Evolutionary conservation across 2,329 filamentous ascomycete genomes (phyloP).

Genomic region (Sclerotinia spermophila): DNA sequence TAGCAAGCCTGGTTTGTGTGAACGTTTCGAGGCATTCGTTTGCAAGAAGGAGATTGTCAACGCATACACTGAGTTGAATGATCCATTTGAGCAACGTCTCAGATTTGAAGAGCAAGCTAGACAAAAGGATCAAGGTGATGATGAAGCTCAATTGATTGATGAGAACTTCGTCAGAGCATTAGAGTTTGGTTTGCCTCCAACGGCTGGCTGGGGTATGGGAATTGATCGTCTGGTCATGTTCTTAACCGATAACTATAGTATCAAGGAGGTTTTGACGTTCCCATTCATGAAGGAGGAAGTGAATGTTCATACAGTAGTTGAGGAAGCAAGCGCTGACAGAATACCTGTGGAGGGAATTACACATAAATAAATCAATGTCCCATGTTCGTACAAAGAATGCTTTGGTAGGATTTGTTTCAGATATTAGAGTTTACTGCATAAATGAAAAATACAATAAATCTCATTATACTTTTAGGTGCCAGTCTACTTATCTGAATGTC

Average conservation of each 20-base stretch:
- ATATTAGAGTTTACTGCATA: not conserved
- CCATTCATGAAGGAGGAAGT: constrained; percentile 92
- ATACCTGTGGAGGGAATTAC: constrained; percentile 57
- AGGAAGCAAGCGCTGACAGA: constrained; percentile 59
- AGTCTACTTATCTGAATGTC: not conserved
- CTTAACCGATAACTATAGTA: constrained; percentile 90
- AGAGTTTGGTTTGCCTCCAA: constrained; percentile 88
- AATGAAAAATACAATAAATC: not conserved
- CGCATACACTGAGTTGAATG: constrained; percentile 94
- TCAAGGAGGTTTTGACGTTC: constrained; percentile 94
- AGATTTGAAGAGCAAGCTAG: constrained; percentile 92
- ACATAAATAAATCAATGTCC: not conserved
- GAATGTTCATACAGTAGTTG: constrained; percentile 51
- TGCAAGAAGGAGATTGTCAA: constrained; percentile 97
- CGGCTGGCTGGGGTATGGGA: constrained; percentile 94
- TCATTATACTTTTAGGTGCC: not conserved
- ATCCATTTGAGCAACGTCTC: constrained; percentile 89
- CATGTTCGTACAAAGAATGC: not conserved
- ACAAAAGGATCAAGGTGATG: constrained; percentile 95
- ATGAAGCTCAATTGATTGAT: constrained; percentile 93
- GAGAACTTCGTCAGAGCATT: constrained; percentile 91
- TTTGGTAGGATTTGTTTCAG: not conserved
- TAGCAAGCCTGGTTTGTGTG: constrained; percentile 75
- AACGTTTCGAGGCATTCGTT: constrained; percentile 96
- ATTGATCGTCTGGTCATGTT: constrained; percentile 95